Conservation (phyloP, 495 filamentous ascomycete genomes). For the Xeromyces bisporus region DNA sequence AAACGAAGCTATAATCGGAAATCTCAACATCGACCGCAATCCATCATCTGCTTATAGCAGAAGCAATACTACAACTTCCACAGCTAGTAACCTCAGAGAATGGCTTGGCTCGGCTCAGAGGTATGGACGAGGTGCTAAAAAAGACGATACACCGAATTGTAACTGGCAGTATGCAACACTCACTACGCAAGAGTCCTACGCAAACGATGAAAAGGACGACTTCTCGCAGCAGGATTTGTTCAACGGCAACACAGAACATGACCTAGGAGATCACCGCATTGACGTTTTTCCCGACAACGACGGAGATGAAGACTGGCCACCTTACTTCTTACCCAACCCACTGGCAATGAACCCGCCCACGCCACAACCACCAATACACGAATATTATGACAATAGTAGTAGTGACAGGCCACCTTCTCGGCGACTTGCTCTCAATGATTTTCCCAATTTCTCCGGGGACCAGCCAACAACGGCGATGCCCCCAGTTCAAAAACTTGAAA, state of each 20-base stretch:
- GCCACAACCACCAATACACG: slow-evolving; percentile 18
- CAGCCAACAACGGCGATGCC: slow-evolving; percentile 6
- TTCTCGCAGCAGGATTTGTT: slow-evolving; percentile 7
- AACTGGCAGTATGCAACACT: slow-evolving; percentile 28
- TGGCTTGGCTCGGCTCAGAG: slow-evolving; percentile 23
- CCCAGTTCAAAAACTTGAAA: slow-evolving; percentile 9
- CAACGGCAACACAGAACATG: slow-evolving; percentile 18
- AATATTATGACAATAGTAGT: slow-evolving; percentile 11
- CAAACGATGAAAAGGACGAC: slow-evolving; percentile 14
- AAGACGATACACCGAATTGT: slow-evolving; percentile 17
- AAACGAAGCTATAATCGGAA: slow-evolving; percentile 12
- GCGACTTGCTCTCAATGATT: slow-evolving; percentile 19
- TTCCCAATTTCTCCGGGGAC: slow-evolving; percentile 19
- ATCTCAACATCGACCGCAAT: slow-evolving; percentile 25
- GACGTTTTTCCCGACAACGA: slow-evolving; percentile 31
- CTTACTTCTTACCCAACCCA: slow-evolving; percentile 26
- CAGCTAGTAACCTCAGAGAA: slow-evolving; percentile 18
- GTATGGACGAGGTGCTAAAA: slow-evolving; percentile 15
- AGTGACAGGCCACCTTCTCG: slow-evolving; percentile 5
- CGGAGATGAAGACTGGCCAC: slow-evolving; percentile 13
- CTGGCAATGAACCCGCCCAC: slow-evolving; percentile 37
- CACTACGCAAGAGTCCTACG: slow-evolving; percentile 22
- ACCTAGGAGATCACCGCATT: slow-evolving; percentile 23
- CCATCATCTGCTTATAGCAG: slow-evolving; percentile 29
- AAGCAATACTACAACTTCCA: slow-evolving; percentile 20